These are phyloP conservation scores for Hypoxylon subgilvum DNA, from an alignment of 495 filamentous ascomycete species.

Conservation along the genomic window DNA sequence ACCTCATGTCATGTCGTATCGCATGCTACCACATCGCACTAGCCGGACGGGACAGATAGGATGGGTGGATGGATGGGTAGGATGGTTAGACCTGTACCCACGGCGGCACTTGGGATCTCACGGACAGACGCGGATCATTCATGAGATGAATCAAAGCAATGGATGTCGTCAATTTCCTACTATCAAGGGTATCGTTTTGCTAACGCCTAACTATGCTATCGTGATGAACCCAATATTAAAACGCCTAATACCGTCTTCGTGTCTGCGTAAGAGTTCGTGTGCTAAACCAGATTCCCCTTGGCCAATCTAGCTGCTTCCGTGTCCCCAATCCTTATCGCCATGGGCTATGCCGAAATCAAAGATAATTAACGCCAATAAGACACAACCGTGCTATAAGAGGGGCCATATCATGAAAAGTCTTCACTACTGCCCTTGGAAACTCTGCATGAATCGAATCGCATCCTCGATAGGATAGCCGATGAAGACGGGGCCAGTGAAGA, in stretches of 20 bases:
- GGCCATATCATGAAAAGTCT: not conserved
- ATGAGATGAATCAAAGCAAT: conserved; percentile 12
- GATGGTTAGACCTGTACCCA: no score
- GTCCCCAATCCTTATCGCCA: no score
- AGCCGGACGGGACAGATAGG: no score
- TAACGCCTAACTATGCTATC: conserved; percentile 23
- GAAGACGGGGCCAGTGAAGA: conserved; percentile 88
- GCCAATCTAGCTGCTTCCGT: not conserved
- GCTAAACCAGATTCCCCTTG: not conserved
- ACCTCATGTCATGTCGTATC: no score
- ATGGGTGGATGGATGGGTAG: no score
- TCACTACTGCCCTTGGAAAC: conserved; percentile 49
- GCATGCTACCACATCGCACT: no score
- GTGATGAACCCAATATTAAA: not conserved
- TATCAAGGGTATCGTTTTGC: conserved; percentile 28
- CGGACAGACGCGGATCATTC: no score
- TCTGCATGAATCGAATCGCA: conserved; percentile 71
- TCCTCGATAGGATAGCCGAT: conserved; percentile 85
- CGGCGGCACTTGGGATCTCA: no score
- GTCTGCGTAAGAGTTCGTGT: not conserved
- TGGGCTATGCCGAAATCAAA: no score
- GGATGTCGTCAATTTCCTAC: conserved; percentile 1
- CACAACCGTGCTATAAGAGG: no score
- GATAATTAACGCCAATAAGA: no score
- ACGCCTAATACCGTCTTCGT: not conserved